These are phyloP conservation scores for Lasiosphaeria ovina DNA, from an alignment of 495 filamentous ascomycete species.

Conservation along the genomic window DNA sequence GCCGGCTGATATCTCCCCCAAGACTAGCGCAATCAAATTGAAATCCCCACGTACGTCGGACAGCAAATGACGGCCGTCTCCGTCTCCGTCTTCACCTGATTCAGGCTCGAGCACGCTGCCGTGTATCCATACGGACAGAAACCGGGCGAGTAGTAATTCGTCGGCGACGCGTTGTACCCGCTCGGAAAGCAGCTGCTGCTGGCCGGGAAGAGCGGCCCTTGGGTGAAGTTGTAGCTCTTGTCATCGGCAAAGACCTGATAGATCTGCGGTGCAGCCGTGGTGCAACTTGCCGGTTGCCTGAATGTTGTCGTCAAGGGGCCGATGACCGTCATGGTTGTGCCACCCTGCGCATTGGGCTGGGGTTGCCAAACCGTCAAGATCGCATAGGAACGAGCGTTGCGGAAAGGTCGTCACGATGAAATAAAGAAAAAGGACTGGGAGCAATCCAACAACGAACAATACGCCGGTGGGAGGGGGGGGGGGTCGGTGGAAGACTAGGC, in stretches of 20 bases:
- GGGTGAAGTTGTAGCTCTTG: slow-evolving; percentile 19
- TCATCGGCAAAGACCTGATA: slow-evolving; percentile 24
- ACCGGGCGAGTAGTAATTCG: slow-evolving; percentile 34
- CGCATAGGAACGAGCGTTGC: slow-evolving; percentile 2
- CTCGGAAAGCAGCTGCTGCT: slow-evolving; percentile 28
- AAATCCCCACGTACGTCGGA: slow-evolving; percentile 25
- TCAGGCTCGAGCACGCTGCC: slow-evolving; percentile 24
- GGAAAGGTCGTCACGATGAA: neutral
- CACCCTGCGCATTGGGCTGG: slow-evolving; percentile 18
- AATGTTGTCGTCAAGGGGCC: slow-evolving; percentile 35
- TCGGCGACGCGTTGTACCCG: slow-evolving; percentile 28
- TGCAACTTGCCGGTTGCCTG: slow-evolving; percentile 27
- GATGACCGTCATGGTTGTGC: slow-evolving; percentile 30
- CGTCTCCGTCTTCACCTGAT: slow-evolving; percentile 7
- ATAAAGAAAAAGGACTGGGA: neutral
- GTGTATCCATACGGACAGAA: slow-evolving; percentile 34
- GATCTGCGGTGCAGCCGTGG: slow-evolving; percentile 22
- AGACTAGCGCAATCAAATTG: neutral
- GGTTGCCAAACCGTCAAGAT: slow-evolving; percentile 22
- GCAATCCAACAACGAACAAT: neutral
- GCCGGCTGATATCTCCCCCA: too few species aligned
- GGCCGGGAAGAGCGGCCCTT: slow-evolving; percentile 28
- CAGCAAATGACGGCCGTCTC: slow-evolving; percentile 32
- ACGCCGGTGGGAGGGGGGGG: neutral
- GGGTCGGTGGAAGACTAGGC: neutral